Percentiles rank a stretch among this genome's conserved stretches.
Evolutionary conservation across 164 flowering plant species (phyloP).

Genomic region (Chloranthus sessilifolius): DNA sequence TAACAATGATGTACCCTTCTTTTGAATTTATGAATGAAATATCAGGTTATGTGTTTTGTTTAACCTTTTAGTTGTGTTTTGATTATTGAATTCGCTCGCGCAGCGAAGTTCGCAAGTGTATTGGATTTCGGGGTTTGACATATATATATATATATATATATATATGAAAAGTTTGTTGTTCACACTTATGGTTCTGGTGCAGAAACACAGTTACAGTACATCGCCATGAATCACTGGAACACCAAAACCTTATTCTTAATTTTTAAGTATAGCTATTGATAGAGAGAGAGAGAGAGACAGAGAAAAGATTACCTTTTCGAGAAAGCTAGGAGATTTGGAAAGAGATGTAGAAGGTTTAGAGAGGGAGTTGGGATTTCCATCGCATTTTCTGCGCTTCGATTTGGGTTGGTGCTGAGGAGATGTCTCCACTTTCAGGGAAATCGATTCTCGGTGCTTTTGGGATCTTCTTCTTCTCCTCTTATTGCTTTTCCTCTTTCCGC

Average conservation of each 20-base stretch:
- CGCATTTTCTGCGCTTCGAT: constrained; percentile 14
- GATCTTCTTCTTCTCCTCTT: constrained; percentile 15
- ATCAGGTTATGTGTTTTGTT: too few species aligned
- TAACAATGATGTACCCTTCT: too few species aligned
- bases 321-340: constrained; percentile 25
- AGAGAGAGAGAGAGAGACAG: constrained; percentile 5
- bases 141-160: too few species aligned
- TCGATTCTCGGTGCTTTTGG: background rate
- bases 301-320: constrained; percentile 36
- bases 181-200: too few species aligned
- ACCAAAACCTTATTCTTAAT: too few species aligned
- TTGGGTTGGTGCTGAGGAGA: background rate
- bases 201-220: background rate
- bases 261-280: background rate
- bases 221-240: background rate
- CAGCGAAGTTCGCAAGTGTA: too few species aligned
- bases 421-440: background rate
- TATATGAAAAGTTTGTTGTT: too few species aligned
- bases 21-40: too few species aligned
- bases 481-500: constrained; percentile 39
- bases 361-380: background rate
- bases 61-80: too few species aligned
- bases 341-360: background rate
- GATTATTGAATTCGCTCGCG: too few species aligned
- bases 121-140: too few species aligned